Evolutionary conservation across 768 basidiomycete genomes (phyloP).

Genomic region (Lentinula detonsa): DNA sequence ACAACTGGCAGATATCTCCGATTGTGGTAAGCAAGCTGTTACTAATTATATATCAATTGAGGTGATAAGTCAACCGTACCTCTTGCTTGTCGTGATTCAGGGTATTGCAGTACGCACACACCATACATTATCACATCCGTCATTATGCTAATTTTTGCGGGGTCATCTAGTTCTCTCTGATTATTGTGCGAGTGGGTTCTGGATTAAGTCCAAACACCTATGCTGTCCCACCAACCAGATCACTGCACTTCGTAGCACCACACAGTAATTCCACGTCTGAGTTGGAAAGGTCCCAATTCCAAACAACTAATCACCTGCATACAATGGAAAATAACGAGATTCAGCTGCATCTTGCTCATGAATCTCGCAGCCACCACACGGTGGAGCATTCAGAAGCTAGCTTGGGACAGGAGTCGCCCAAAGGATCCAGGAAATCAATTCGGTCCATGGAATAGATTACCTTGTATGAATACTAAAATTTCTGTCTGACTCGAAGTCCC

Average conservation of each 20-base stretch:
- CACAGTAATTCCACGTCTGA: neutral
- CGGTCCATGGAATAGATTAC: too few species aligned
- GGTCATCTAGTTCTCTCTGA: neutral
- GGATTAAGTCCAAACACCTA: neutral
- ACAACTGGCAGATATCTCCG: neutral
- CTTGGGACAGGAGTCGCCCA: neutral
- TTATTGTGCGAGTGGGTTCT: constrained; percentile 1
- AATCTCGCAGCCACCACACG: neutral
- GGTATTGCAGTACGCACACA: neutral
- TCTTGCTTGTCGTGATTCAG: neutral
- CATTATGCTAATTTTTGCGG: neutral
- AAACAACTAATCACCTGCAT: neutral
- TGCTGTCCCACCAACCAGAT: neutral
- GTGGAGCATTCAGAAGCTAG: neutral
- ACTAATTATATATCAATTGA: neutral
- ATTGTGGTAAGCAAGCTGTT: neutral
- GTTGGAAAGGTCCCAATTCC: neutral
- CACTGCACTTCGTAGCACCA: neutral
- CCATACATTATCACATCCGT: neutral
- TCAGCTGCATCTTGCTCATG: neutral
- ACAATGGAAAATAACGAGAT: neutral
- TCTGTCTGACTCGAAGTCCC: too few species aligned
- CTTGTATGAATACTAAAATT: too few species aligned
- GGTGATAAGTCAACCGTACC: too few species aligned
- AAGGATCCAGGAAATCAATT: neutral